These are phyloP conservation scores for Camellia oleifera DNA, from an alignment of 179 eudicot genomes.

Conservation along the genomic window DNA sequence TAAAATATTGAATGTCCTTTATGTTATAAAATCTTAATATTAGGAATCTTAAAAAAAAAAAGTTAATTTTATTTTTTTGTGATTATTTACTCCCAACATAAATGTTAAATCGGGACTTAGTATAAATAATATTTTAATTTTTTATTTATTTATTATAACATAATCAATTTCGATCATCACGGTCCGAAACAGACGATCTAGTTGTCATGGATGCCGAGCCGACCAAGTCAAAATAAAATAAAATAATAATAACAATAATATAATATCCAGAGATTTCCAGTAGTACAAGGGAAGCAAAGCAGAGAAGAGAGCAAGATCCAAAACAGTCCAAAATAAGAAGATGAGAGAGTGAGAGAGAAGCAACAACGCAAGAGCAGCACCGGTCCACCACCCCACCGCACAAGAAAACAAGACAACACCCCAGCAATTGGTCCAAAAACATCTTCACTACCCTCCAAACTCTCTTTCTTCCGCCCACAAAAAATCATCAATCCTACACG, in stretches of 20 bases:
- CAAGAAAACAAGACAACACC: not conserved
- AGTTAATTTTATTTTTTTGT: no score
- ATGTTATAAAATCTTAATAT: no score
- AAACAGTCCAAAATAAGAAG: not conserved
- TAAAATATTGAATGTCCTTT: no score
- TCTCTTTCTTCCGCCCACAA: not conserved
- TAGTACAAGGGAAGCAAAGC: not conserved
- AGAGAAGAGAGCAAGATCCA: not conserved
- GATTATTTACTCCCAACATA: no score
- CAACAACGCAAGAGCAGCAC: not conserved
- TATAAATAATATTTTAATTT: no score
- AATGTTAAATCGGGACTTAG: no score
- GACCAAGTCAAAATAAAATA: no score
- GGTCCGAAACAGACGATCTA: no score
- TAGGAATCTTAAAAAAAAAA: no score
- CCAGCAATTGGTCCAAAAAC: not conserved
- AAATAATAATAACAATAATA: not conserved
- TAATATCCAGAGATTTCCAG: not conserved
- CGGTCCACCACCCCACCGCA: not conserved
- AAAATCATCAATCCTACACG: not conserved
- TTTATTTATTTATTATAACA: no score
- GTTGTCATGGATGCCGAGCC: no score
- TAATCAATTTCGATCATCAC: no score
- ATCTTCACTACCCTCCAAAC: constrained; percentile 11
- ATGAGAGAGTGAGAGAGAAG: not conserved